These are phyloP conservation scores for Fusarium buharicum DNA, from an alignment of 2,329 filamentous ascomycete species.

Conservation along the genomic window DNA sequence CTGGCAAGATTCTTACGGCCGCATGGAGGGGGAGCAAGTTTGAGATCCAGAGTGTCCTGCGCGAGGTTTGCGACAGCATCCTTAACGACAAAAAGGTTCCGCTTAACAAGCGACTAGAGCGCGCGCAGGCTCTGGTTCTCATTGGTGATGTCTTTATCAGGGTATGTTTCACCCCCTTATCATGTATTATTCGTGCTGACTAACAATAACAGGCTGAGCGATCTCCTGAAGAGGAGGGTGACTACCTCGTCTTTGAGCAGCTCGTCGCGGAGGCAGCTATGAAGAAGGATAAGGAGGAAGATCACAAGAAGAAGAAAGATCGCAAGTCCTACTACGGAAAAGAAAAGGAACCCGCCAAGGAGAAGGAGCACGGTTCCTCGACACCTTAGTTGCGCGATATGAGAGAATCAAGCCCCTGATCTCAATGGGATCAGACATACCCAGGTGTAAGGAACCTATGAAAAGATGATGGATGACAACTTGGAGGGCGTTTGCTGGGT, in stretches of 20 bases:
- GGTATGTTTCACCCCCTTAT: constrained; percentile 61
- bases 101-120: constrained; percentile 85
- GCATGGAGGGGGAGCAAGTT: constrained; percentile 97
- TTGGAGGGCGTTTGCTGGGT: constrained; percentile 5
- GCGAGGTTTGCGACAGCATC: constrained; percentile 92
- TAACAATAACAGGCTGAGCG: constrained; percentile 74
- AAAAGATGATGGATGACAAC: constrained; percentile 11
- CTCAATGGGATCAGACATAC: not conserved
- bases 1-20: constrained; percentile 96
- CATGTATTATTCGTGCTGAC: constrained; percentile 45
- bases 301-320: constrained; percentile 70
- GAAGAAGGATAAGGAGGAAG: constrained; percentile 80
- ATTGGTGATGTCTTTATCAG: constrained; percentile 90
- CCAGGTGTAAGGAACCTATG: constrained; percentile 5
- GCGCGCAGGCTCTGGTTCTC: constrained; percentile 88
- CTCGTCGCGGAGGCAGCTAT: constrained; percentile 95
- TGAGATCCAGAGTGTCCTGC: constrained; percentile 94
- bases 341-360: constrained; percentile 21
- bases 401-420: not conserved
- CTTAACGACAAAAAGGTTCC: constrained; percentile 82
- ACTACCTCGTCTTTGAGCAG: constrained; percentile 98
- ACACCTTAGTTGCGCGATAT: not conserved
- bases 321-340: constrained; percentile 51
- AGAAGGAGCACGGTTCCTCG: not conserved
- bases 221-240: constrained; percentile 94